A percentile compares a stretch with the other conserved stretches of the same genome.
These are phyloP conservation scores for Corylus americana DNA, from an alignment of 306 rosid species.

Conservation along the genomic window DNA sequence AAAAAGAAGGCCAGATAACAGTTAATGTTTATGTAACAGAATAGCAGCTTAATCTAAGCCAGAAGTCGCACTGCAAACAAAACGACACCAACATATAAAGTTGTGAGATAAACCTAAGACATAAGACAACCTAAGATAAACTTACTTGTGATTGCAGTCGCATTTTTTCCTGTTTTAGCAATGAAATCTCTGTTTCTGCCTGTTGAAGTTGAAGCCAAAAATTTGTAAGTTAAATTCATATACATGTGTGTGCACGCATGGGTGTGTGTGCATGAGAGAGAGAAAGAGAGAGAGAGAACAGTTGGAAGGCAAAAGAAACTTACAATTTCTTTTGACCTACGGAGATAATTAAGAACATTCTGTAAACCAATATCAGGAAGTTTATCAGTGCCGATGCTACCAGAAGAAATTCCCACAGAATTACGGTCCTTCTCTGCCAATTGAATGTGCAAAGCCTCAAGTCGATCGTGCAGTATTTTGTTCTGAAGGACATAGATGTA, in stretches of 20 bases:
- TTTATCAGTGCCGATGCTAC: slow-evolving; percentile 40
- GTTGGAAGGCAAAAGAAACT: slow-evolving; percentile 23
- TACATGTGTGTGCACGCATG: not conserved
- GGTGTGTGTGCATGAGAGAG: not conserved
- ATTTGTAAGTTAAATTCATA: not conserved
- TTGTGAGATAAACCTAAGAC: not conserved
- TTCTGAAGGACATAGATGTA: slow-evolving; percentile 51
- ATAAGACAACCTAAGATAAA: not conserved
- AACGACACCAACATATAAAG: not conserved
- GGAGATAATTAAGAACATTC: slow-evolving; percentile 77
- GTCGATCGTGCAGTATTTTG: slow-evolving; percentile 79
- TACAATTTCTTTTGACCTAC: slow-evolving; percentile 91
- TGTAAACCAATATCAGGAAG: slow-evolving; percentile 65
- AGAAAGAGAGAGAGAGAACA: slow-evolving; percentile 14
- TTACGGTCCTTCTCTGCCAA: slow-evolving; percentile 82
- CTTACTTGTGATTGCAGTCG: slow-evolving; percentile 84
- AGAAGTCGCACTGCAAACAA: too few relatives aligned
- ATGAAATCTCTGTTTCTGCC: slow-evolving; percentile 92
- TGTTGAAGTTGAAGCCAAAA: slow-evolving; percentile 36
- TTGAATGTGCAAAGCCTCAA: slow-evolving; percentile 90
- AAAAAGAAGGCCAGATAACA: not conserved
- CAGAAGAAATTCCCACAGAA: slow-evolving; percentile 65
- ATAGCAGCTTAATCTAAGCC: too few relatives aligned
- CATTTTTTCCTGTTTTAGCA: slow-evolving; percentile 81
- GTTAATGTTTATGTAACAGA: too few relatives aligned